Percentiles rank a stretch among this genome's conserved stretches.
Conservation (phyloP, 179 eudicot species). For the Amaranthus tricolor region DNA sequence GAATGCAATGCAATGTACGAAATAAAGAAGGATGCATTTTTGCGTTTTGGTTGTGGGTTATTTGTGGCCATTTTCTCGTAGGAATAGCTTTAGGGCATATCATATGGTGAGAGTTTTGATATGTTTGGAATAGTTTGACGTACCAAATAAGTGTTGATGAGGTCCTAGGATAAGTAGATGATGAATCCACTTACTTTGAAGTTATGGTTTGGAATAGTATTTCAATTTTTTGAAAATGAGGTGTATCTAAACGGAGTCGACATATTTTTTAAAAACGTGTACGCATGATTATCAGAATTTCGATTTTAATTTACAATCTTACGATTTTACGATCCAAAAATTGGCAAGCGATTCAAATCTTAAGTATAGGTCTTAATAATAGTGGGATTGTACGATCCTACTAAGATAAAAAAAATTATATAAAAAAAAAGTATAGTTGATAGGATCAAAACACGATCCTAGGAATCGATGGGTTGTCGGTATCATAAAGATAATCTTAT, state of each 20-base stretch:
- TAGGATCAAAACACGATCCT: too few species aligned
- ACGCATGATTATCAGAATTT: too few species aligned
- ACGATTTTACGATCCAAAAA: too few species aligned
- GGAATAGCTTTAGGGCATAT: not conserved
- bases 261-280: not conserved
- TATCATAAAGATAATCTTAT: too few species aligned
- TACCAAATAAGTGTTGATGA: not conserved
- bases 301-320: too few species aligned
- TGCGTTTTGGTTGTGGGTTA: slow-evolving; percentile 1
- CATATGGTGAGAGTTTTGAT: slow-evolving; percentile 18
- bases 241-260: not conserved
- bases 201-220: not conserved
- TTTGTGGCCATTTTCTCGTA: slow-evolving; percentile 15
- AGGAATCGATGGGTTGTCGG: too few species aligned
- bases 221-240: not conserved
- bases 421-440: too few species aligned
- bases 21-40: slow-evolving; percentile 10
- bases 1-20: slow-evolving; percentile 3
- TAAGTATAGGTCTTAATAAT: too few species aligned
- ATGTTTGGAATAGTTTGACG: slow-evolving; percentile 23
- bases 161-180: slow-evolving; percentile 14
- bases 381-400: too few species aligned
- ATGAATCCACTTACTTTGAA: slow-evolving; percentile 15
- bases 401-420: too few species aligned
- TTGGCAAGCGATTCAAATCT: too few species aligned